Conservation (phyloP, 176 grass and related monocot genomes). For the Triticum timopheevii region DNA sequence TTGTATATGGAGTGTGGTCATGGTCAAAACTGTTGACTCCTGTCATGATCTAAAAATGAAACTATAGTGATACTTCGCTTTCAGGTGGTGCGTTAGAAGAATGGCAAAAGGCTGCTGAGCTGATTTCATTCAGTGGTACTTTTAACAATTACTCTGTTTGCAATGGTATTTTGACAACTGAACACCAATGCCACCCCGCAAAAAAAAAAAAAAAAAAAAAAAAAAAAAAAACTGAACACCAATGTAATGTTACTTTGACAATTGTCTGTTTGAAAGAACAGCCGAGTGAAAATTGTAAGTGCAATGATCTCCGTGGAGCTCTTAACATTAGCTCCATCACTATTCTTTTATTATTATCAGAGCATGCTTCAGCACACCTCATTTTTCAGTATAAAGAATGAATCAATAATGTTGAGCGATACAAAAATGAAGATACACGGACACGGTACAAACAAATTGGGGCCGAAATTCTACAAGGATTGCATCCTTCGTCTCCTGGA, state of each 20-base stretch:
- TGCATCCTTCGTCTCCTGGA: neutral
- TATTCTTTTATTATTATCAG: neutral
- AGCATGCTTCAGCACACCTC: neutral
- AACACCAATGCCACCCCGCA: neutral
- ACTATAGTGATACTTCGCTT: no score
- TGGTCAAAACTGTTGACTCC: no score
- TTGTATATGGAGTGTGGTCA: no score
- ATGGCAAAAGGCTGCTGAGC: neutral
- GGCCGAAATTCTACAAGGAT: conserved; percentile 1
- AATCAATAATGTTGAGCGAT: neutral
- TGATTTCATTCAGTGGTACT: neutral
- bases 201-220: no score
- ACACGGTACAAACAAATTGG: neutral
- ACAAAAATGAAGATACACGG: neutral
- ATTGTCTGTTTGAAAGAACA: neutral
- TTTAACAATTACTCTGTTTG: neutral
- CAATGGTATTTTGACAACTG: neutral
- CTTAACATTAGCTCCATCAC: neutral
- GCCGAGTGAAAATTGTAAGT: neutral
- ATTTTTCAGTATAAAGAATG: conserved; percentile 19
- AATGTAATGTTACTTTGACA: neutral
- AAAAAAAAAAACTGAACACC: no score
- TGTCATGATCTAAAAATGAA: no score
- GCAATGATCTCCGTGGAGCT: neutral
- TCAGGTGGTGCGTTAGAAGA: no score